Evolutionary conservation across 2,329 filamentous ascomycete genomes (phyloP), one percentile per base, ranked within the genome.

Genomic region (Colletotrichum cuscutae): DNA sequence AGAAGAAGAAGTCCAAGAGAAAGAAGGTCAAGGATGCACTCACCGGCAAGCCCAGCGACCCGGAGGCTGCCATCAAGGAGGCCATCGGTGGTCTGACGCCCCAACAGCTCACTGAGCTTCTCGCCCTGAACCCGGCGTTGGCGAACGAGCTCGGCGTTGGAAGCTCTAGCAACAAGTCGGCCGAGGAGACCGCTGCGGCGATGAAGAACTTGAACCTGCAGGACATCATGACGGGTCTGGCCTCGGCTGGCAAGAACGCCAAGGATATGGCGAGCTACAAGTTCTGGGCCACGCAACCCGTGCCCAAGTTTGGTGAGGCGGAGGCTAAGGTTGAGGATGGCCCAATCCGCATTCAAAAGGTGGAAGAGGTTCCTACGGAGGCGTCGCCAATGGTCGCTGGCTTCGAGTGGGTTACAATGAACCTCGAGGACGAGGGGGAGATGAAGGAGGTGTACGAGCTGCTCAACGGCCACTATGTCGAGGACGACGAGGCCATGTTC

Each of bases 231-330:
- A 94, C 93, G 1, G 92, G 93, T 0, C 83, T 94, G 78, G 93
- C 95, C 19, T 87, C 94, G 8, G 91, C 90, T 74, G 94, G 93
- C 68, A 97, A 97, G 88, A 97, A 97, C 79, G 92, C 91, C 77
- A 98, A 98, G 86, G 95, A 98, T 80, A 98, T 98, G 95, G 95
- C 93, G 7, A 94, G 92, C 71, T 98, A 98, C 88, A 98, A 97
- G 84, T 99, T 99, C 86, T 99, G 97, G 97, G 92, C 95, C 82
- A 99, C 97, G 59, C 97, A 99, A 83, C 97, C 97, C 1, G 97
- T 99, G 72, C 94, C 94, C 63, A 92, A 92, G 79, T 98, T 98
- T 79, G 92, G 89, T 78, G 86, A 92, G 81, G 82, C 86, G 72
- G 77, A 79, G 15, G 84, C 86, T 60, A 85, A 89, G 64, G 84